Percentiles rank a stretch among this genome's conserved stretches.
These are phyloP conservation scores for Rhinocladiella similis DNA, from an alignment of 2,329 filamentous ascomycete genomes.

Conservation along the genomic window DNA sequence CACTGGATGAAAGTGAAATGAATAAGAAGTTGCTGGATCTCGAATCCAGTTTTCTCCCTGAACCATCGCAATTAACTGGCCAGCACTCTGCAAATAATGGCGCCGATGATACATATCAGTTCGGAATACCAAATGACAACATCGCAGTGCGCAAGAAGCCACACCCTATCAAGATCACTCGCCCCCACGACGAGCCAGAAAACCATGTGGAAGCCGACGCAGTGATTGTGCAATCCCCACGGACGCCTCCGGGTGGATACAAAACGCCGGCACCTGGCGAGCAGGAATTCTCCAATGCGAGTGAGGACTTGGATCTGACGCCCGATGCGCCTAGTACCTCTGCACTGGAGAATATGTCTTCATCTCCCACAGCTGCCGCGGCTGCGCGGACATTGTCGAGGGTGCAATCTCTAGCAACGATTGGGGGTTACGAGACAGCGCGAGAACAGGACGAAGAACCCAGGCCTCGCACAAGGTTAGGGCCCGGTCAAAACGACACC, in stretches of 20 bases:
- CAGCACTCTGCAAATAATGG: slow-evolving; percentile 30
- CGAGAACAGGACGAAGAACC: slow-evolving; percentile 16
- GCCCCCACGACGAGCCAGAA: slow-evolving; percentile 12
- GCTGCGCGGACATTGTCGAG: slow-evolving; percentile 42
- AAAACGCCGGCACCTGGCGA: slow-evolving; percentile 32
- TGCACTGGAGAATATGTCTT: slow-evolving; percentile 43
- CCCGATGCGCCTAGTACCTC: slow-evolving; percentile 37
- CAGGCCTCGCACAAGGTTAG: background rate
- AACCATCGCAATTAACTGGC: slow-evolving; percentile 46
- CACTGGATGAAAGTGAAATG: slow-evolving; percentile 60
- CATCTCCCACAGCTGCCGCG: slow-evolving; percentile 47
- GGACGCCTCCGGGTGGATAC: slow-evolving; percentile 31
- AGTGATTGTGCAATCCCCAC: slow-evolving; percentile 22
- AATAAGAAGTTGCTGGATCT: slow-evolving; percentile 60
- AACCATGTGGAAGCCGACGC: slow-evolving; percentile 5
- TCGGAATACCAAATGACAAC: slow-evolving; percentile 37
- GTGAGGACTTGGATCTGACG: slow-evolving; percentile 24
- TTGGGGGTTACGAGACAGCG: slow-evolving; percentile 34
- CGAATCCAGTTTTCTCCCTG: slow-evolving; percentile 64
- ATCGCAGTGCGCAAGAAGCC: slow-evolving; percentile 24
- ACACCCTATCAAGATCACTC: slow-evolving; percentile 17
- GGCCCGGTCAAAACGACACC: slow-evolving; percentile 21
- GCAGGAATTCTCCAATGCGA: slow-evolving; percentile 20
- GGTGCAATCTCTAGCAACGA: slow-evolving; percentile 38
- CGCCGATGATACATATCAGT: slow-evolving; percentile 46